Evolutionary conservation across 306 rosid species (phyloP), one percentile per base, ranked within the genome.

Genomic region (Geum urbanum): DNA sequence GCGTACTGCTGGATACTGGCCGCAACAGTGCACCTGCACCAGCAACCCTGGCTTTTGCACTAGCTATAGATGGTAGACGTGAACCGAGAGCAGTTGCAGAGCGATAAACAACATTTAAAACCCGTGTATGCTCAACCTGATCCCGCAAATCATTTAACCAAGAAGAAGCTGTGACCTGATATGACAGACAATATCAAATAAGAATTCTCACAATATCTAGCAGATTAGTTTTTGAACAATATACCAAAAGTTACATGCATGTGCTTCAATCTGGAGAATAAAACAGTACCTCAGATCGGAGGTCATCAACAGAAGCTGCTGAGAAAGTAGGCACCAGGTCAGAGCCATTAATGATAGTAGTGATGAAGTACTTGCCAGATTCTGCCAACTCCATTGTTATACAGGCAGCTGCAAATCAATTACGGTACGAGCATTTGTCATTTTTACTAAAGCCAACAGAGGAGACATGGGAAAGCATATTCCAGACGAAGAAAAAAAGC

Each of bases 291-390:
- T 94, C 97, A 70, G 91, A 88, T 7, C 98, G 90, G 69, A 94
- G 96, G 81, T 80, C 97, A 59, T 94, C 98, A 65, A 94, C 50
- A 37, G 98, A 90, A 60, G 98, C 83, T 74, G 96, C 77, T 49
- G 98, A 90, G 82, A 90, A 94, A 76, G 96, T 91, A n/a, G 98
- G 98, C 72, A 94, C 98, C 63, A 94, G 78, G 77, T 94, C 98
- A 37, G 98, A 87, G 68, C 98, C 95, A 69, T 94, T 94, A 57
- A 94, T 88, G 63, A 86, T 86, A 18, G 97, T 83, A 59, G 96
- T 90, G 62, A 94, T 94, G 72, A 94, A 94, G 77, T 87, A 86
- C 72, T 94, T 90, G 65, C 98, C 98, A 15, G 98, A 94, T 82
- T 94, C 98, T 75, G 97, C 98, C 77, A 94, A 87, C 78, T 91